Base-by-base conservation (phyloP, 2,329 filamentous ascomycete genomes). In the Arthrobotrys musiformis region DNA sequence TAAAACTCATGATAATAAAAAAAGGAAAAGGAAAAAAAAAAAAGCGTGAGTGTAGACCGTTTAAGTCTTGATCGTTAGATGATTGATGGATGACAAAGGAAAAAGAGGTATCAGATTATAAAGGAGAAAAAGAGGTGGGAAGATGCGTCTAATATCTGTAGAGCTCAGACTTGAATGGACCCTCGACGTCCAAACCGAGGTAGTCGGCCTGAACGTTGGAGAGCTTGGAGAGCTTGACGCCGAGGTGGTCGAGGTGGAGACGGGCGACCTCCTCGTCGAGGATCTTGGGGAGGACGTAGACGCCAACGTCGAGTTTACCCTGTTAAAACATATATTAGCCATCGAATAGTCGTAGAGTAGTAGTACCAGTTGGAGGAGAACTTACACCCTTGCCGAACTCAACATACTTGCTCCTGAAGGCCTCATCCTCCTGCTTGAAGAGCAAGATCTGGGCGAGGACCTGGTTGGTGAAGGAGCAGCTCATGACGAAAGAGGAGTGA, bases 401-500 rank as follows among this genome's bases (percentile, higher is more conserved):
- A 82, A 94, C 87, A 87, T 97, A 97, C 90, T 97, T 97, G 87
- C 92, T 87, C 86, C 91, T 90, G 85, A 97, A 99, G 73, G 87
- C 91, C 84, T 89, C 89, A 84, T 98, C 94, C 82, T 91, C 88
- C 83, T 90, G 91, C 92, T 98, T 98, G 92, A 86, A 99, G 83
- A 99, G 88, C 88, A 97, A 91, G 87, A 99, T 98, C 89, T 99
- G 95, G 81, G 95, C 95, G 85, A 99, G 93, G 83, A 98, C 95
- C 90, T 99, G 95, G 92, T 99, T 99, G 90, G 94, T 97, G 92
- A 99, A 99, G 80, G 94, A 98, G 92, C 95, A 99, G 82, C 94
- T 97, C 95, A 99, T 98, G 89, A 99, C 95, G 86, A 99, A 99
- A 64, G 94, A 98, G 81, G 94, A 97, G 92, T 99, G 95, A 82